These are phyloP conservation scores for Yamadazyma sp. DNA, from an alignment of 1,139 yeast species.

Conservation along the genomic window DNA sequence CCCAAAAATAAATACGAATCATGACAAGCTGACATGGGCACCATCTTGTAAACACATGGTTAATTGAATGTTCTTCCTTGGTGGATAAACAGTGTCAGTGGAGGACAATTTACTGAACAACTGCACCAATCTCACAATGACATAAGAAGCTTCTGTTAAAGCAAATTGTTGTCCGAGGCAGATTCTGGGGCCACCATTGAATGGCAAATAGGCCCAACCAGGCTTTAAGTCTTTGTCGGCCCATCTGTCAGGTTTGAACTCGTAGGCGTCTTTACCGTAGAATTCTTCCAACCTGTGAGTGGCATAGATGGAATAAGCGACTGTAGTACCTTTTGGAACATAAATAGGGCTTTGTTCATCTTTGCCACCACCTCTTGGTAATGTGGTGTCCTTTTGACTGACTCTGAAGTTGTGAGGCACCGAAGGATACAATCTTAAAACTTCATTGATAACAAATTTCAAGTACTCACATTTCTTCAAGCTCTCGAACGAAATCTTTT, in stretches of 20 bases:
- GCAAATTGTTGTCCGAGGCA: constrained; percentile 60
- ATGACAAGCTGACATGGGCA: constrained; percentile 17
- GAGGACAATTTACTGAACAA: constrained; percentile 24
- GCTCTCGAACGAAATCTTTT: constrained; percentile 42
- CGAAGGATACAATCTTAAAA: constrained; percentile 51
- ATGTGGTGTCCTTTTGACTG: constrained; percentile 44
- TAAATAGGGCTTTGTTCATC: constrained; percentile 41
- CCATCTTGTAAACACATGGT: constrained; percentile 36
- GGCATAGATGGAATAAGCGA: constrained; percentile 40
- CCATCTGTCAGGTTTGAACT: constrained; percentile 52
- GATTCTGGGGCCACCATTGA: constrained; percentile 59
- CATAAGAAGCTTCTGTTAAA: constrained; percentile 51
- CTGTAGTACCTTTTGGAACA: constrained; percentile 42
- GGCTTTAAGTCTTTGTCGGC: constrained; percentile 14
- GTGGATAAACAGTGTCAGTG: constrained; percentile 29
- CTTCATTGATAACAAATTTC: constrained; percentile 47
- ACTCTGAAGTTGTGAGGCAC: constrained; percentile 51
- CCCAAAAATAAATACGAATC: constrained; percentile 5
- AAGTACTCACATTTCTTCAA: constrained; percentile 51
- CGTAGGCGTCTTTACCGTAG: constrained; percentile 48
- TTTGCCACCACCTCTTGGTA: constrained; percentile 55
- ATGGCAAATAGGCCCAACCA: constrained; percentile 52
- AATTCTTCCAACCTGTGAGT: constrained; percentile 41
- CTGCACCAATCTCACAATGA: constrained; percentile 43
- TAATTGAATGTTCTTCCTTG: constrained; percentile 32